Evolutionary conservation across 2,329 filamentous ascomycete genomes (phyloP).

Genomic region (Claviceps sp.): DNA sequence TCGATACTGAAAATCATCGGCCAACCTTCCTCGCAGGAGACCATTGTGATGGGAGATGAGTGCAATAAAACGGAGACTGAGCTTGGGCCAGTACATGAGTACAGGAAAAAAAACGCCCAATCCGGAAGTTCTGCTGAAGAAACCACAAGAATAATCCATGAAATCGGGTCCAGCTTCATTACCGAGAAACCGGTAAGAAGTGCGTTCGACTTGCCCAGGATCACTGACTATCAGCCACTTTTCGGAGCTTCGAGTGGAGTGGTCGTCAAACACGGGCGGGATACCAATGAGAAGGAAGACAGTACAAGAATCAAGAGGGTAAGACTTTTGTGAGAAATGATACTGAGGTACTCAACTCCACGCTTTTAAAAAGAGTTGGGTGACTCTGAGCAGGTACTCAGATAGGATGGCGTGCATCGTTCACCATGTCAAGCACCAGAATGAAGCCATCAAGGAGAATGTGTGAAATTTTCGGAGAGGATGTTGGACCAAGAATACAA

Average conservation of each 20-base stretch:
- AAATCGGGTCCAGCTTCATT: conserved; percentile 16
- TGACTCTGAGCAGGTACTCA: background rate
- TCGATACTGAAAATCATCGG: conserved; percentile 20
- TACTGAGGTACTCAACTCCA: background rate
- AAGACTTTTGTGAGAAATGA: background rate
- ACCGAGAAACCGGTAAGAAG: background rate
- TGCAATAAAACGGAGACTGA: conserved; percentile 3
- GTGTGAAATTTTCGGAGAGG: background rate
- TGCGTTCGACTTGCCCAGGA: conserved; percentile 3
- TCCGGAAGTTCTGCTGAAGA: conserved; percentile 1
- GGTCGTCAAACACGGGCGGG: background rate
- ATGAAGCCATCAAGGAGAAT: background rate
- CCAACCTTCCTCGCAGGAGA: conserved; percentile 7
- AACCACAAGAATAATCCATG: conserved; percentile 13
- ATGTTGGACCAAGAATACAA: background rate
- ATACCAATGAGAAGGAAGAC: background rate
- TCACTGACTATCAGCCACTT: conserved; percentile 2
- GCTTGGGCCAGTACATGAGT: conserved; percentile 14
- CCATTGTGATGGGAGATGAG: background rate
- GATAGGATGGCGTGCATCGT: background rate
- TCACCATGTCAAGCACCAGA: background rate
- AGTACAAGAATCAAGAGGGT: background rate
- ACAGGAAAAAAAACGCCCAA: conserved; percentile 8
- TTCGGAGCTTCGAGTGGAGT: background rate
- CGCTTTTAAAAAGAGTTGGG: background rate